Base-by-base conservation (phyloP, 257 asterid species). In the Nyctanthes arbortristis region DNA sequence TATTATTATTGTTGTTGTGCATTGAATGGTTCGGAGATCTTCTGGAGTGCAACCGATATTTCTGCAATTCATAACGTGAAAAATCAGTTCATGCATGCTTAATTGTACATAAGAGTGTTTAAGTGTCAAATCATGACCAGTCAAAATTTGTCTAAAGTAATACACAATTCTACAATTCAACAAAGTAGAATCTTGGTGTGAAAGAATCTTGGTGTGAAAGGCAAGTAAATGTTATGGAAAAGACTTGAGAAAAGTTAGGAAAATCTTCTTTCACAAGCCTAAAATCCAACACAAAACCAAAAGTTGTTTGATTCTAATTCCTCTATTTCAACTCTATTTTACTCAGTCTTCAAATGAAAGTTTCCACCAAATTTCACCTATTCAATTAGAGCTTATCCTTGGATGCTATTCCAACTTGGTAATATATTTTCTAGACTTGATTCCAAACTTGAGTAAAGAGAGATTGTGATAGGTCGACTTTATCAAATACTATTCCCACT, bases 1-100 rank as follows among this genome's bases (percentile, higher is more conserved):
- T 66, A 72, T n/a, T n/a, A n/a, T n/a, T n/a, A n/a, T 30, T 74
- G 62, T 63, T 82, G 81, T 71, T 79, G 76, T 82, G 87, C 9
- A 73, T 75, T 3, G 88, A 73, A 20, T 79, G 68, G 66, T 75
- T 82, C 2, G 92, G 89, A 7, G 59, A 52, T 29, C 96, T 84
- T 67, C 90, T 82, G 0, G 85, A 80, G 67, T 89, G 96, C 39
- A 89, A 31, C 0, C 96, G 84, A 58, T 85, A 89, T 77, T 89
- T 89, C 96, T 89, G 85, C 25, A 72, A 66, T 20, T 14, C 29
- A 66, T 30, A 4, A 59, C 7, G 8, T 3, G 16, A 4, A 58
- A n/a, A 14, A 22, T 73, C 32, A 69, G 66, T 11, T 74, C 30
- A 25, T 13, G 33, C 55, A 24, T 3, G 18, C 28, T 11, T 16